Evolutionary conservation across 805 yeast genomes (phyloP).

Genomic region (Saturnispora besseyi): DNA sequence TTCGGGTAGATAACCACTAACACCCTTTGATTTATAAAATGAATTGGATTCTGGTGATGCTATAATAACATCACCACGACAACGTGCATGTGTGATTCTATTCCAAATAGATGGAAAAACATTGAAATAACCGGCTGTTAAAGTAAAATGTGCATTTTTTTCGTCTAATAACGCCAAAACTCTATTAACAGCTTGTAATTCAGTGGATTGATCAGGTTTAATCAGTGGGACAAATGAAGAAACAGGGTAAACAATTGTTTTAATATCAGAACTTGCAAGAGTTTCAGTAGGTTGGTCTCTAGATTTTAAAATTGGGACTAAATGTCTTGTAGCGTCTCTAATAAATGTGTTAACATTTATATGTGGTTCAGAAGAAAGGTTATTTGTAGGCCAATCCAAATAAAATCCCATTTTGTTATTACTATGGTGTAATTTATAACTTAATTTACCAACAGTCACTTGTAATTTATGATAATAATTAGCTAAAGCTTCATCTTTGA

Average conservation of each 20-base stretch:
- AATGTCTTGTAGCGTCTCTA: slow-evolving; percentile 43
- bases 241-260: slow-evolving; percentile 77
- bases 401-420: slow-evolving; percentile 37
- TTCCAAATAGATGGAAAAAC: slow-evolving; percentile 67
- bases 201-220: slow-evolving; percentile 65
- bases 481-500: slow-evolving; percentile 48
- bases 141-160: slow-evolving; percentile 59
- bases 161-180: slow-evolving; percentile 50
- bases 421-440: slow-evolving; percentile 53
- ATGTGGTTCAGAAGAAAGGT: slow-evolving; percentile 60
- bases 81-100: slow-evolving; percentile 46
- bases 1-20: slow-evolving; percentile 73
- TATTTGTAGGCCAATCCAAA: slow-evolving; percentile 66
- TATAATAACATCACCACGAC: slow-evolving; percentile 67
- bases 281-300: slow-evolving; percentile 5
- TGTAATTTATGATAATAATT: slow-evolving; percentile 73
- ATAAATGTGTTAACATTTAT: slow-evolving; percentile 43
- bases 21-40: slow-evolving; percentile 75
- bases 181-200: slow-evolving; percentile 58
- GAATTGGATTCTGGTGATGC: slow-evolving; percentile 95
- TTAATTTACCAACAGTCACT: slow-evolving; percentile 53
- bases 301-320: slow-evolving; percentile 52
- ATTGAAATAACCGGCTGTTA: slow-evolving; percentile 96
- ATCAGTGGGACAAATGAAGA: slow-evolving; percentile 86
- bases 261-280: slow-evolving; percentile 15